phyloP scores from a whole-genome alignment of 495 filamentous ascomycete species.

The Neurospora sp. region DNA sequence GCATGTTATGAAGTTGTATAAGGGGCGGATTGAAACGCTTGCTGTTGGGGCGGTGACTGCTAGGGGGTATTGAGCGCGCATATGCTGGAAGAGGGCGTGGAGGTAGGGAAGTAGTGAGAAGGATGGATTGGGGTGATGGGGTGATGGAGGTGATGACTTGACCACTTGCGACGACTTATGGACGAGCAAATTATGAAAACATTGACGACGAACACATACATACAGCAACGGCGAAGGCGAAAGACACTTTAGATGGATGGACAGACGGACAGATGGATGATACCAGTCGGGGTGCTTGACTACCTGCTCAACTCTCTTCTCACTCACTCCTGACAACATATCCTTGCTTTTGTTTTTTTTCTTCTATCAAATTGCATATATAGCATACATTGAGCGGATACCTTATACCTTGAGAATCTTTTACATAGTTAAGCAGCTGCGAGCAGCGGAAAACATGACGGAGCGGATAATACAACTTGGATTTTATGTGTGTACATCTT shows the following conservation, averaged over 20 bases:
- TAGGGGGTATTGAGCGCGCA: conserved; percentile 15
- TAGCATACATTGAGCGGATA: not conserved
- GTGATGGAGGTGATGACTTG: not conserved
- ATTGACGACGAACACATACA: not conserved
- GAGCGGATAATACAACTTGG: not conserved
- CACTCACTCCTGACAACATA: not conserved
- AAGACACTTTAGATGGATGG: not conserved
- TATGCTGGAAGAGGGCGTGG: not conserved
- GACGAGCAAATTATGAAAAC: not conserved
- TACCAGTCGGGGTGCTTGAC: not conserved
- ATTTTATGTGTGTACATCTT: not conserved
- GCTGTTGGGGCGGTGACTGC: conserved; percentile 57
- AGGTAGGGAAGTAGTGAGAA: not conserved
- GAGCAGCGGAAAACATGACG: not conserved
- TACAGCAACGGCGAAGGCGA: not conserved
- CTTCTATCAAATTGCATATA: not conserved
- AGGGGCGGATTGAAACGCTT: conserved; percentile 53
- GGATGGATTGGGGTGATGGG: too few species aligned
- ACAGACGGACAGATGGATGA: not conserved
- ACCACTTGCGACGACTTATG: not conserved
- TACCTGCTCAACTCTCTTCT: not conserved
- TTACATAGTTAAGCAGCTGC: not conserved
- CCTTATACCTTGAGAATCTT: not conserved
- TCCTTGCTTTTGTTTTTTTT: not conserved
- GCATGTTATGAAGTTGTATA: conserved; percentile 71